A percentile compares a stretch with the other conserved stretches of the same genome.
Conservation (phyloP, 495 filamentous ascomycete genomes). For the Aspergillus diversus region DNA sequence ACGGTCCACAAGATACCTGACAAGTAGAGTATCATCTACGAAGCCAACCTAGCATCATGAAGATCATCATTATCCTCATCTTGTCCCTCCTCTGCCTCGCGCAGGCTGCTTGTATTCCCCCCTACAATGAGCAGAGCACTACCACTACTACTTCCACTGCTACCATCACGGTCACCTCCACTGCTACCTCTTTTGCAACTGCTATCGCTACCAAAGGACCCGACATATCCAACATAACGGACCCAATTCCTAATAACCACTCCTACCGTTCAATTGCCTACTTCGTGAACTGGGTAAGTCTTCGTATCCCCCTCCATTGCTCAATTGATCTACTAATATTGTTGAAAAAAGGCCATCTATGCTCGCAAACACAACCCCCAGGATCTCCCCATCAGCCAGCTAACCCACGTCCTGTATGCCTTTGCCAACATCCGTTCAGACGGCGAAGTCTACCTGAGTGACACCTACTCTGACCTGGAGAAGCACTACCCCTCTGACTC, state of each 20-base stretch:
- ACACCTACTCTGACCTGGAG: slow-evolving; percentile 75
- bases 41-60: slow-evolving; percentile 1
- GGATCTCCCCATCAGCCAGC: slow-evolving; percentile 70
- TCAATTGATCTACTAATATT: neutral
- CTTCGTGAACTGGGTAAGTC: slow-evolving; percentile 75
- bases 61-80: slow-evolving; percentile 1
- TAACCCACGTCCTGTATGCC: slow-evolving; percentile 88
- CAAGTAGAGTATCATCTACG: neutral
- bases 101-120: neutral
- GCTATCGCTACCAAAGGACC: neutral
- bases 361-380: slow-evolving; percentile 70
- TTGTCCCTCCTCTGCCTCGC: slow-evolving; percentile 6
- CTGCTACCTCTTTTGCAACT: no score
- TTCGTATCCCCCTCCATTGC: neutral
- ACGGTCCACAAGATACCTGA: slow-evolving; percentile 4
- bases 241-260: slow-evolving; percentile 8
- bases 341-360: slow-evolving; percentile 19
- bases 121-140: neutral
- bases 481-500: slow-evolving; percentile 84
- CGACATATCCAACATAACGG: neutral
- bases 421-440: slow-evolving; percentile 71
- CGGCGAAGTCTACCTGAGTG: slow-evolving; percentile 77
- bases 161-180: neutral
- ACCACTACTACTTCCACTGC: neutral
- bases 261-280: slow-evolving; percentile 76